Base-by-base conservation (phyloP, 768 basidiomycete genomes). In the Epithele typhae region DNA sequence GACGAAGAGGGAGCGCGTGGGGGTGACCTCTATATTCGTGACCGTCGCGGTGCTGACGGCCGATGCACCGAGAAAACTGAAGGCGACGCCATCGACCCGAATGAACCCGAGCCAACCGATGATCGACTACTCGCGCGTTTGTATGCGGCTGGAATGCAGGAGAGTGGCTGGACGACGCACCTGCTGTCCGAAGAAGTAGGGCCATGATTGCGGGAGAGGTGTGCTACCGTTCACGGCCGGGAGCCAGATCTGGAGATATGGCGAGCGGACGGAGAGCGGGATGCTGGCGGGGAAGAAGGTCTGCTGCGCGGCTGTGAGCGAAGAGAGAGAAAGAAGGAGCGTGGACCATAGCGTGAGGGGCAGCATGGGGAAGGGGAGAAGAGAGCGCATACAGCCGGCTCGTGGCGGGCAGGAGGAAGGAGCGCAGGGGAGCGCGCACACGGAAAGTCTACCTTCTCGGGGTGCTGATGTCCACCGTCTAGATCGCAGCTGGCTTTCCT, bases 221-320 rank as follows among this genome's bases (percentile, higher is more conserved):
- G 14, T 11, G 2, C 40, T 36, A 9, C 37, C 42, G 5, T 49
- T 53, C 3, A 43, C 41, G 9, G 44, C 25, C 4, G 14, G 11
- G 12, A 45, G 24, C 62, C 62, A 64, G 27, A 41, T 45, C 14
- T 45, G 59, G 19, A 62, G 39, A 41, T 59, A 60, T 12, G 62
- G 60, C 5, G 60, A 59, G 19, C 60, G 55, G 19, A 62, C 55
- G 15, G 57, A 51, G 19, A 64, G 53, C 22, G 62, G 62, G 27
- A 60, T 35, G 33, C 52, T 48, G 12, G 54, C 41, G 5, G 62
- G 61, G 30, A 52, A 52, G 49, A 58, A 39, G 0, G 56, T 37
- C 2, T 30, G 33, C 1, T 19, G 18, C 15, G 17, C 35, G 12
- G 5, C 10, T 32, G n/a, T n/a, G 42, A 4, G 42, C 41, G n/a